A percentile compares a stretch with the other conserved stretches of the same genome.
These are phyloP conservation scores for Hemileccinum impolitum DNA, from an alignment of 768 basidiomycete genomes.

Conservation along the genomic window DNA sequence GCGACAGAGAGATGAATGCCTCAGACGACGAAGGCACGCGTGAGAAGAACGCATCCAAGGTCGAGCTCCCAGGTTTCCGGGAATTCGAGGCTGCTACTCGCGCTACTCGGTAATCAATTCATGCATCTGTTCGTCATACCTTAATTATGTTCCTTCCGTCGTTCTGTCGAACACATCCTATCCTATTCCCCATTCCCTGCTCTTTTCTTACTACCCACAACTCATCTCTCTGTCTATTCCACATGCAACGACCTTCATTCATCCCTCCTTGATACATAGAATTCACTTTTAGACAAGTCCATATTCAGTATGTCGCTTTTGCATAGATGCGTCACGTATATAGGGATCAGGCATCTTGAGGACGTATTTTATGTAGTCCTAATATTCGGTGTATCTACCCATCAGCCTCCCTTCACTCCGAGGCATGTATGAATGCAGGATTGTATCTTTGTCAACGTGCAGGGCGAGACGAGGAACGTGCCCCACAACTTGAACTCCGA, in stretches of 20 bases:
- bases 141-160: conserved; percentile 7
- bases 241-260: conserved; percentile 8
- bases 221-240: conserved; percentile 1
- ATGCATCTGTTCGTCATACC: background rate
- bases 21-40: conserved; percentile 22
- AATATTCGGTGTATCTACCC: conserved; percentile 31
- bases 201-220: conserved; percentile 2
- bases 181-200: conserved; percentile 16
- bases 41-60: conserved; percentile 25
- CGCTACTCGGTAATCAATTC: conserved; percentile 14
- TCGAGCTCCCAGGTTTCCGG: conserved; percentile 62
- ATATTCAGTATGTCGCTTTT: conserved; percentile 11
- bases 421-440: conserved; percentile 21
- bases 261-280: conserved; percentile 21
- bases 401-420: conserved; percentile 2
- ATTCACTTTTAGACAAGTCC: conserved; percentile 18
- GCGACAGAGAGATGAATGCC: conserved; percentile 19
- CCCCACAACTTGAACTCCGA: conserved; percentile 11
- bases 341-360: conserved; percentile 34
- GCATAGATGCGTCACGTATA: conserved; percentile 31
- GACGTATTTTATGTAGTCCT: conserved; percentile 34
- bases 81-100: conserved; percentile 55
- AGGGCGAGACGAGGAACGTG: conserved; percentile 1
- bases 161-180: conserved; percentile 11
- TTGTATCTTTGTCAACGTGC: conserved; percentile 9